Evolutionary conservation across 139 green algal genomes (phyloP).

Genomic region (Nannochloris sp.): DNA sequence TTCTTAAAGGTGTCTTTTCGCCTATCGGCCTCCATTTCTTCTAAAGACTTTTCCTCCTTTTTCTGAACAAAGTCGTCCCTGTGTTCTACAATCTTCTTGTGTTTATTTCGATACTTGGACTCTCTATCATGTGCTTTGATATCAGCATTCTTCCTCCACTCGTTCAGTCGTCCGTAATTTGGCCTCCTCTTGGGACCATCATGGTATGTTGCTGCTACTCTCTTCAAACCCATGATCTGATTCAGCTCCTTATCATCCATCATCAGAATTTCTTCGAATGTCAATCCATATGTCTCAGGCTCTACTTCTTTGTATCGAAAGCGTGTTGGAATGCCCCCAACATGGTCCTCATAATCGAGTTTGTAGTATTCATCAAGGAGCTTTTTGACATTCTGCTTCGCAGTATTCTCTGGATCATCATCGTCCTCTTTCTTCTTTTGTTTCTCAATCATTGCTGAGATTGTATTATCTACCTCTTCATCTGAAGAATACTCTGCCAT

Average conservation of each 20-base stretch:
- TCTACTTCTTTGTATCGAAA: constrained; percentile 63
- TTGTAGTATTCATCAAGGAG: constrained; percentile 87
- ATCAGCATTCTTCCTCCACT: constrained; percentile 1
- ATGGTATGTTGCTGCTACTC: constrained; percentile 74
- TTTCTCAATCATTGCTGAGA: constrained; percentile 16
- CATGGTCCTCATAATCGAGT: constrained; percentile 83
- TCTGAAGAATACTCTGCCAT: constrained; percentile 15
- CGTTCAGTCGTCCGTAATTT: constrained; percentile 24
- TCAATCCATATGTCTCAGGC: constrained; percentile 63
- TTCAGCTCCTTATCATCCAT: constrained; percentile 71
- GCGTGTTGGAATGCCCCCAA: constrained; percentile 60
- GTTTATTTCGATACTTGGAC: constrained; percentile 6
- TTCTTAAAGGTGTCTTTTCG: constrained; percentile 13
- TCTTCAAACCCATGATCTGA: constrained; percentile 71
- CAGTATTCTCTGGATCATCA: not conserved
- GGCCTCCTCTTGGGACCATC: constrained; percentile 16
- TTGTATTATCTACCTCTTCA: constrained; percentile 17
- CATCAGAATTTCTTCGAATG: constrained; percentile 65
- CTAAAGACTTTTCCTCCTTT: not conserved
- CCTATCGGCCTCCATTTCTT: constrained; percentile 12
- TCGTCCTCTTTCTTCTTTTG: constrained; percentile 11
- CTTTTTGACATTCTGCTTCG: constrained; percentile 32
- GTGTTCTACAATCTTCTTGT: not conserved
- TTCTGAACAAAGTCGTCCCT: not conserved
- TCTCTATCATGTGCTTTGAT: too few relatives aligned